phyloP scores from a whole-genome alignment of 1,284 basidiomycete genomes.

The Dichomitus squalens region DNA sequence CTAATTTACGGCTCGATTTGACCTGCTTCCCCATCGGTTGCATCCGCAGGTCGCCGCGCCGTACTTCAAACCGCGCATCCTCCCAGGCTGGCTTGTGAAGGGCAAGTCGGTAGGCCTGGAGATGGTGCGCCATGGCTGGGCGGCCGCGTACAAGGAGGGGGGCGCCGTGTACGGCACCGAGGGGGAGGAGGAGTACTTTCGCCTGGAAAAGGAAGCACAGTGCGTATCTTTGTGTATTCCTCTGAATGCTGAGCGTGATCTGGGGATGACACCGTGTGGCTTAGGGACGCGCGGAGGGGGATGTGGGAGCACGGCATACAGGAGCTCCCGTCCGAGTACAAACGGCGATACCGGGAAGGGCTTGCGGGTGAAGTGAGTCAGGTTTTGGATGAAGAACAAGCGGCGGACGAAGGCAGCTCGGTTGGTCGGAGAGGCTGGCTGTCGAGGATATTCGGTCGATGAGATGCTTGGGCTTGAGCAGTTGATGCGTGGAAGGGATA shows the following conservation, averaged over 20 bases:
- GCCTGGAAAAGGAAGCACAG: constrained; percentile 68
- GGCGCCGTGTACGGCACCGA: constrained; percentile 79
- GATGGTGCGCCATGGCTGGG: constrained; percentile 81
- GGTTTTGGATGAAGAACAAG: neutral
- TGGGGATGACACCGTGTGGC: neutral
- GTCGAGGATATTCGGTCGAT: neutral
- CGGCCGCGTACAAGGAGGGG: constrained; percentile 70
- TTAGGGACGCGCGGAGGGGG: constrained; percentile 59
- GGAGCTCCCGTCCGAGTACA: constrained; percentile 72
- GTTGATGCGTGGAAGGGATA: too few relatives aligned
- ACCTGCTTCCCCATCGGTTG: neutral
- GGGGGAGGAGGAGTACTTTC: constrained; percentile 64
- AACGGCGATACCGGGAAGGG: constrained; percentile 51
- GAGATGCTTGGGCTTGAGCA: too few relatives aligned
- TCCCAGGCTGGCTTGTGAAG: constrained; percentile 50
- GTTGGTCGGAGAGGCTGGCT: neutral
- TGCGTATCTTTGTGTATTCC: constrained; percentile 39
- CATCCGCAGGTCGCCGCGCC: constrained; percentile 67
- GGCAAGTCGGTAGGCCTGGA: constrained; percentile 67
- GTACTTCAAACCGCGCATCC: constrained; percentile 45
- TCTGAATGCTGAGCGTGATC: neutral
- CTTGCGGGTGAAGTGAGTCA: neutral
- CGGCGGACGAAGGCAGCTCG: too few relatives aligned
- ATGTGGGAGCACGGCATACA: constrained; percentile 68
- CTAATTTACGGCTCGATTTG: neutral